These are phyloP conservation scores for Boletus patriciae DNA, from an alignment of 768 basidiomycete genomes.

Conservation along the genomic window DNA sequence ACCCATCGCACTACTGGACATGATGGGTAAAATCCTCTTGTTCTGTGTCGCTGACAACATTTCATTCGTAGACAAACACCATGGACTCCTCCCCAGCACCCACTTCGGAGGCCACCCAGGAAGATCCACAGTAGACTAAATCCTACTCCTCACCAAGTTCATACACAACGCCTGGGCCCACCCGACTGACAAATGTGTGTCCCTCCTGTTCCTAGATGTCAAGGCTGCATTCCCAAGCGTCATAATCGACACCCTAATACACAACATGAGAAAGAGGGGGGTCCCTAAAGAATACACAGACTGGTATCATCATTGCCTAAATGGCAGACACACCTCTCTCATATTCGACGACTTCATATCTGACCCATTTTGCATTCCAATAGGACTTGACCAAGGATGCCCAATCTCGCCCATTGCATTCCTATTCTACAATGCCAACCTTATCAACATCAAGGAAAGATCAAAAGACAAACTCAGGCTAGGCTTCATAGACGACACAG, in stretches of 20 bases:
- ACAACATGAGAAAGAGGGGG: background rate
- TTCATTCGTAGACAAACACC: constrained; percentile 24
- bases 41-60: constrained; percentile 27
- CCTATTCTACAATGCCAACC: constrained; percentile 31
- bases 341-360: constrained; percentile 30
- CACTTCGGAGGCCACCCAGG: background rate
- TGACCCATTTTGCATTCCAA: constrained; percentile 12
- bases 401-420: constrained; percentile 28
- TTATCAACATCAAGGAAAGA: constrained; percentile 8
- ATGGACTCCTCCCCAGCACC: constrained; percentile 36
- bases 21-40: constrained; percentile 31
- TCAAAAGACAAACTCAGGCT: background rate
- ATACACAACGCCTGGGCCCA: background rate
- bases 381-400: no score
- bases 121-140: background rate
- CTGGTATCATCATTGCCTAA: background rate
- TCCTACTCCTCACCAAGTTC: background rate
- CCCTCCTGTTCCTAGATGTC: background rate
- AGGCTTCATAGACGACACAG: background rate
- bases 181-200: background rate
- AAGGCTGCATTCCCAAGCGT: background rate
- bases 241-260: no score
- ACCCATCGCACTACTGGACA: constrained; percentile 40
- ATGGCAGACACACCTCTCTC: background rate
- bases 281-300: constrained; percentile 7